Evolutionary conservation across 345 rosid genomes (phyloP), one percentile per base, ranked within the genome.

Genomic region (rapeseed (Brassica napus)): DNA sequence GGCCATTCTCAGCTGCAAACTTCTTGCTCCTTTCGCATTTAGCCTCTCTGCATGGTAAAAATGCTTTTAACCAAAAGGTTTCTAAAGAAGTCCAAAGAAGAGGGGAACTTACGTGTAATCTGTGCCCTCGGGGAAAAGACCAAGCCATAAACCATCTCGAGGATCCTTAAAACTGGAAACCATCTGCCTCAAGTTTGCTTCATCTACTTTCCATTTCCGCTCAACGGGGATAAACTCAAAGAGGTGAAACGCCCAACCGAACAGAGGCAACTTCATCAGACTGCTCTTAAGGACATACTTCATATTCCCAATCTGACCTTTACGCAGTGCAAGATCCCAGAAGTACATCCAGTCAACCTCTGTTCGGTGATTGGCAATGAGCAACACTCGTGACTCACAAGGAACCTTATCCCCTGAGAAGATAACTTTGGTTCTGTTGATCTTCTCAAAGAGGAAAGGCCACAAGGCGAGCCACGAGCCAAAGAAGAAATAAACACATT

Each of bases 61-160:
- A n/a, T 60, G 37, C 42, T 69, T 65, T 39, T 2, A 42, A 26
- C 28, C 39, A 64, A 71, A 70, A 11, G 60, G 24, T 65, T 31
- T 23, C 11, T 39, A 63, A 66, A 71, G 12, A 77, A 54, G 44
- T 42, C 21, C 7, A n/a, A 71, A 71, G 67, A 79, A 64, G 15
- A 74, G 69, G 72, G 79, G 79, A 75, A 73, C 80, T 85, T 88
- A 94, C 98, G 89, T 88, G 86, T 82, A 94, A 86, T 94, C 98
- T 34, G 97, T 94, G 88, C 97, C 98, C 84, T 94, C 96, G 0
- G 96, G 98, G 84, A 92, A 94, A 74, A 94, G 87, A 74, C 90
- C 96, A 82, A 94, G 96, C 96, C 97, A 94, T 24, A 94, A 87
- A 66, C 88, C 91, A 65, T 92, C 96, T 60, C 65, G 72, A 8